A percentile compares a stretch with the other conserved stretches of the same genome.
These are phyloP conservation scores for Pyricularia sp. DNA, from an alignment of 2,329 filamentous ascomycete species.

Conservation along the genomic window DNA sequence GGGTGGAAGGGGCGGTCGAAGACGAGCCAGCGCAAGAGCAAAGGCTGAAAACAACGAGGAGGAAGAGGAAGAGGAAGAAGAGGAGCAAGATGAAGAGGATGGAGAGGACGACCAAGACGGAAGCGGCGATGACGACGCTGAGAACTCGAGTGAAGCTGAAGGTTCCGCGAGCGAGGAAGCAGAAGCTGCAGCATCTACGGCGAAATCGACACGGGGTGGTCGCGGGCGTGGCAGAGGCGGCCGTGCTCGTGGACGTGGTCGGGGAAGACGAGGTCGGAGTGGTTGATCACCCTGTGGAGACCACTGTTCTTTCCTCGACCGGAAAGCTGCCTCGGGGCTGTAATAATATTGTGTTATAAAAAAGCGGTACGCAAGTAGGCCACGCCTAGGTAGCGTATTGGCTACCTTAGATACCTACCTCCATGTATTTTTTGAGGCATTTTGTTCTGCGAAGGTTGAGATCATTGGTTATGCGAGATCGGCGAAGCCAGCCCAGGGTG, in stretches of 20 bases:
- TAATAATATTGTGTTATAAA: not conserved
- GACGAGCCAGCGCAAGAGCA: constrained; percentile 5
- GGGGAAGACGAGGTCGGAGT: constrained; percentile 7
- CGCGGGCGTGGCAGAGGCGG: constrained; percentile 7
- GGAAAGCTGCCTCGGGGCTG: not conserved
- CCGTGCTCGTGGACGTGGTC: constrained; percentile 7
- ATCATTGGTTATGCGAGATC: not conserved
- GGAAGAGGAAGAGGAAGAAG: not conserved
- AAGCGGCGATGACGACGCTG: constrained; percentile 4
- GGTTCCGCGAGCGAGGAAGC: constrained; percentile 8
- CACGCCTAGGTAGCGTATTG: not conserved
- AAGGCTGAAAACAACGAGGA: constrained; percentile 4
- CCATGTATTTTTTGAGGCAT: not conserved
- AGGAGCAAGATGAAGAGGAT: constrained; percentile 3
- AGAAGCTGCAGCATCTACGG: not conserved
- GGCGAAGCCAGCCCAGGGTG: not conserved
- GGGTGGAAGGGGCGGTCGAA: constrained; percentile 6
- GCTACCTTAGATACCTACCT: not conserved
- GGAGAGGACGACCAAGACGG: not conserved
- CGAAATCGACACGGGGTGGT: constrained; percentile 5
- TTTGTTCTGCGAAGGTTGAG: not conserved
- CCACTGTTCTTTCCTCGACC: not conserved
- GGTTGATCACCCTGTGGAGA: not conserved
- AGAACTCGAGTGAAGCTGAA: constrained; percentile 6
- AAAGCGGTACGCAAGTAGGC: not conserved